phyloP scores from a whole-genome alignment of 1,284 basidiomycete genomes.

The Dichomitus squalens region DNA sequence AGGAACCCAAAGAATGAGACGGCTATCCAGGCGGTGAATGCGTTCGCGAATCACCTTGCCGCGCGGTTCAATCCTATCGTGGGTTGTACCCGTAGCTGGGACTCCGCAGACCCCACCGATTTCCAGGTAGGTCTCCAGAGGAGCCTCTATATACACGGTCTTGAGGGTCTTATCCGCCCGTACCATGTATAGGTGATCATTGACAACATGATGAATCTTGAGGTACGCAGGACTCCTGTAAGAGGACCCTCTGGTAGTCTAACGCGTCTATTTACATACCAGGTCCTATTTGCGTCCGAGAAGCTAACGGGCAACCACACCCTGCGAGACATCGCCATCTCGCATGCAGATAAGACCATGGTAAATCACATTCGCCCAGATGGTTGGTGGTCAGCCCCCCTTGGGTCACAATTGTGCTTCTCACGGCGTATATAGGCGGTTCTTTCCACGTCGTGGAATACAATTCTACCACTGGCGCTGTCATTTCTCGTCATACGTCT shows the following conservation, averaged over 20 bases:
- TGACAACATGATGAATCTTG: conserved; percentile 80
- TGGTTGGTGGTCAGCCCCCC: conserved; percentile 38
- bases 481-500: conserved; percentile 54
- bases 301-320: conserved; percentile 60
- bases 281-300: conserved; percentile 57
- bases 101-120: conserved; percentile 53
- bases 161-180: conserved; percentile 1
- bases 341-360: conserved; percentile 69
- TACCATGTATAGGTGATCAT: conserved; percentile 57
- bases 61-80: conserved; percentile 44
- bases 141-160: background rate
- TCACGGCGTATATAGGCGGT: conserved; percentile 40
- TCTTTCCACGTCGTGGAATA: conserved; percentile 74
- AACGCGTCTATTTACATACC: background rate
- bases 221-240: conserved; percentile 35
- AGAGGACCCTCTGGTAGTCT: background rate
- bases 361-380: conserved; percentile 65
- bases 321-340: conserved; percentile 58
- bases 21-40: conserved; percentile 39
- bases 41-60: conserved; percentile 43
- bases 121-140: conserved; percentile 43
- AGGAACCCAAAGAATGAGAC: conserved; percentile 42
- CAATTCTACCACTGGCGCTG: conserved; percentile 60
- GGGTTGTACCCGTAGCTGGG: conserved; percentile 57
- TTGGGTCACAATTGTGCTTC: background rate